Evolutionary conservation across 148 eudicot genomes (phyloP), one percentile per base, ranked within the genome.

Genomic region (Rhododendron henanense): DNA sequence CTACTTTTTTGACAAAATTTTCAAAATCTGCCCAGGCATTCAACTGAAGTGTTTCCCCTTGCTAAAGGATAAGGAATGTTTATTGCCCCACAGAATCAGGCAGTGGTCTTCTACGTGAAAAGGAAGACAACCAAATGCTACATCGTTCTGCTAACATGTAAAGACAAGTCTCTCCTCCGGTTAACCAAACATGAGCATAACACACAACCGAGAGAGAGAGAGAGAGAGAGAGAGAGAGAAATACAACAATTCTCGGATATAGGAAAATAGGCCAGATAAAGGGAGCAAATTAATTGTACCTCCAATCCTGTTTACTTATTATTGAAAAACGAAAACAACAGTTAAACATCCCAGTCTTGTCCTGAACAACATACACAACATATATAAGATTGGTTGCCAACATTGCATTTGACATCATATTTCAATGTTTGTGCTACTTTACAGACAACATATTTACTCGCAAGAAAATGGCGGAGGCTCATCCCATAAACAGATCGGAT

Each of bases 381-480:
- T 5, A 5, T 5, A 5, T 4, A 75, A 75, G n/a, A 74, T 39
- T 18, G 45, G 78, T 74, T 16, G 48, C 79, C 45, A 39, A 37
- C 48, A 75, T 39, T 7, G 1, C 35, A 39, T 28, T 31, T 16
- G 8, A 71, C 76, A 71, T 13, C 76, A 71, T 15, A 31, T 71
- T 71, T 71, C 15, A 28, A 51, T 73, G 48, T 39, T 37, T 39
- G 5, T 61, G 55, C 1, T 31, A 74, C 65, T 84, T 84, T 74
- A 74, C 85, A 84, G 65, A 73, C 71, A 50, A 8, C 80, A 84
- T 71, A 84, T 73, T 31, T 84, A 51, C 85, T 51, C 5, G 31
- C 55, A 84, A 59, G 33, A 23, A 69, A 75, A 74, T 50, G 67
- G 85, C 2, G 5, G 61, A 84, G 61, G 23, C 78, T 25, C 69